A percentile compares a stretch with the other conserved stretches of the same genome.
These are phyloP conservation scores for Pisolithus tinctorius DNA, from an alignment of 768 basidiomycete genomes.

Conservation along the genomic window DNA sequence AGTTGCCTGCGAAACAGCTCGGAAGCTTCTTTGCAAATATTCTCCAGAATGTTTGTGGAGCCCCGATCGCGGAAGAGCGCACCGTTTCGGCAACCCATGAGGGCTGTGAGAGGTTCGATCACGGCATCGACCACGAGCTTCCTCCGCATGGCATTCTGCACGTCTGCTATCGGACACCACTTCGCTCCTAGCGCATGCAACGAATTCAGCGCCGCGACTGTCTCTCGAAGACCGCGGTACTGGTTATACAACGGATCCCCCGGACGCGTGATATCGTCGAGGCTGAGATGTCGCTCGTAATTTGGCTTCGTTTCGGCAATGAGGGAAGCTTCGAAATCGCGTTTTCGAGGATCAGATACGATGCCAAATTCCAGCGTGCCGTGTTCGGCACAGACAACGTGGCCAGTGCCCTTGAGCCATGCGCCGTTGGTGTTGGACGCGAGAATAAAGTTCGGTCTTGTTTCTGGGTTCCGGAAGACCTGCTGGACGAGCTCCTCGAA, in stretches of 20 bases:
- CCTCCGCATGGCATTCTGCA: constrained; percentile 66
- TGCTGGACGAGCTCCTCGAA: constrained; percentile 67
- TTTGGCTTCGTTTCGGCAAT: constrained; percentile 27
- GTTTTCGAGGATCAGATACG: constrained; percentile 57
- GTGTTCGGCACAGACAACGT: constrained; percentile 63
- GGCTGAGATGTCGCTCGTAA: constrained; percentile 36
- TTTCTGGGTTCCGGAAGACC: constrained; percentile 65
- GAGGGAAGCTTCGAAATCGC: constrained; percentile 56
- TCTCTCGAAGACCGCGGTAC: constrained; percentile 60
- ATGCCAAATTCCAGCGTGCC: constrained; percentile 77
- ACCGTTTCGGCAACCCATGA: constrained; percentile 78
- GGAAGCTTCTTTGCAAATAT: constrained; percentile 70
- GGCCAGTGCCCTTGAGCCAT: constrained; percentile 43
- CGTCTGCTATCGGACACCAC: constrained; percentile 59
- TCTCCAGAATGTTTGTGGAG: constrained; percentile 38
- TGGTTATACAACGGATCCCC: constrained; percentile 31
- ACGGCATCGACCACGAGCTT: constrained; percentile 78
- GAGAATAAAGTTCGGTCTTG: constrained; percentile 81
- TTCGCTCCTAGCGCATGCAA: constrained; percentile 49
- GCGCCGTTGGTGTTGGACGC: constrained; percentile 80
- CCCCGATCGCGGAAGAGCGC: constrained; percentile 46
- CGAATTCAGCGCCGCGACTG: constrained; percentile 56
- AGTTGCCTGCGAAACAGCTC: constrained; percentile 49
- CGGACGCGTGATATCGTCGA: constrained; percentile 45
- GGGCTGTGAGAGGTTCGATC: constrained; percentile 81